These are phyloP conservation scores for Colletotrichum siamense DNA, from an alignment of 2,329 filamentous ascomycete genomes.

Conservation along the genomic window DNA sequence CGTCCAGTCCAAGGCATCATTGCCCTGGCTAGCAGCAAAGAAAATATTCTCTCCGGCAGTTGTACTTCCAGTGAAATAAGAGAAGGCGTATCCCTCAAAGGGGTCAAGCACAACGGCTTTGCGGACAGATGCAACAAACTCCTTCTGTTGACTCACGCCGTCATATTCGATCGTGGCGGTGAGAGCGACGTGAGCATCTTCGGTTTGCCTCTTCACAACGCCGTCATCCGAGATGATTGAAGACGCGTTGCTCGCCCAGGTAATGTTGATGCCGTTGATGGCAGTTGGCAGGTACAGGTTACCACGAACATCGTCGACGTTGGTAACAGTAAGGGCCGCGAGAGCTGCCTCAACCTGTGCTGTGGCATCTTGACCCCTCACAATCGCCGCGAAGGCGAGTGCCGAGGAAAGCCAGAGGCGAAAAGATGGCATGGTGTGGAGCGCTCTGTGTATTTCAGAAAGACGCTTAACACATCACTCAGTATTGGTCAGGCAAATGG, in stretches of 20 bases:
- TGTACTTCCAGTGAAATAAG: slow-evolving; percentile 54
- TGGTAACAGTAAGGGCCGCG: slow-evolving; percentile 31
- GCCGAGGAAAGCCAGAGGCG: slow-evolving; percentile 1
- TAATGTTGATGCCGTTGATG: slow-evolving; percentile 33
- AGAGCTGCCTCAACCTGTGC: slow-evolving; percentile 22
- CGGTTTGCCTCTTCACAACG: slow-evolving; percentile 36
- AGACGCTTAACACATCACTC: neutral
- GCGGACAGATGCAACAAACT: slow-evolving; percentile 38
- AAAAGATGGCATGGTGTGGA: neutral
- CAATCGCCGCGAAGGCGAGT: slow-evolving; percentile 8
- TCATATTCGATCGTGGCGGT: slow-evolving; percentile 36
- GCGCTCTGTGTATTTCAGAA: neutral
- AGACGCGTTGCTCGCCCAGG: slow-evolving; percentile 39
- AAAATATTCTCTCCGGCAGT: slow-evolving; percentile 56
- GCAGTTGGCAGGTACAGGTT: slow-evolving; percentile 40
- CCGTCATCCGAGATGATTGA: slow-evolving; percentile 39
- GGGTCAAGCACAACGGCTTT: slow-evolving; percentile 34
- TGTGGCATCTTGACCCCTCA: neutral
- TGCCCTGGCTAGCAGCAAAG: slow-evolving; percentile 56
- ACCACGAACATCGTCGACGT: slow-evolving; percentile 41
- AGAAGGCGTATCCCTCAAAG: slow-evolving; percentile 54
- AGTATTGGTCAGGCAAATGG: neutral
- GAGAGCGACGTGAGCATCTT: slow-evolving; percentile 33
- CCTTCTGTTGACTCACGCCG: slow-evolving; percentile 28
- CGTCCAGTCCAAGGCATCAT: slow-evolving; percentile 55